phyloP scores from a whole-genome alignment of 495 filamentous ascomycete species.

The Penicillium psychrofluorescens region DNA sequence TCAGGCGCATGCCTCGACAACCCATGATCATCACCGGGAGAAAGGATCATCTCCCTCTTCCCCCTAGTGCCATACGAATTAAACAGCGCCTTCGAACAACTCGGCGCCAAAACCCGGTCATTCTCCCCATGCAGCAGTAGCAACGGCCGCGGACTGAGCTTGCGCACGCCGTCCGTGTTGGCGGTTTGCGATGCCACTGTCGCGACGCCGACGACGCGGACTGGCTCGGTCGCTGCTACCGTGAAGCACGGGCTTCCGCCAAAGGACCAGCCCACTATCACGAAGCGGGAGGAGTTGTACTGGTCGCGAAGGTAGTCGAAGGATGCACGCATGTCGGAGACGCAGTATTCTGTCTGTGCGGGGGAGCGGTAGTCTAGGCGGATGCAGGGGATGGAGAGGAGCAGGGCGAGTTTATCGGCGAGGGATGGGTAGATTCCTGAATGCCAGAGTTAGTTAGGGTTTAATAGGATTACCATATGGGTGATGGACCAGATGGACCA shows the following conservation, averaged over 20 bases:
- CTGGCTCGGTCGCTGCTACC: slow-evolving; percentile 21
- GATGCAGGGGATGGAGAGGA: slow-evolving; percentile 28
- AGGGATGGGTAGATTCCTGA: slow-evolving; percentile 32
- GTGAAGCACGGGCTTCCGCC: slow-evolving; percentile 33
- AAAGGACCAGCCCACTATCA: slow-evolving; percentile 41
- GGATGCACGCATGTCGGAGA: slow-evolving; percentile 26
- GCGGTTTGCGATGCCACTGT: slow-evolving; percentile 50
- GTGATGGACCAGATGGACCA: slow-evolving; percentile 26
- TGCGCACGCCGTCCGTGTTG: slow-evolving; percentile 77
- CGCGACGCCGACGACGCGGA: slow-evolving; percentile 26
- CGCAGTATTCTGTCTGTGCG: slow-evolving; percentile 23
- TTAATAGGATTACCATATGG: neutral
- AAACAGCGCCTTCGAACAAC: slow-evolving; percentile 30
- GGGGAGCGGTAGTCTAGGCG: slow-evolving; percentile 37
- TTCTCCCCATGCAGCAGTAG: slow-evolving; percentile 32
- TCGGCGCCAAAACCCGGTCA: slow-evolving; percentile 21
- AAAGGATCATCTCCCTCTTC: slow-evolving; percentile 28
- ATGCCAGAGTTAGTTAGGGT: neutral
- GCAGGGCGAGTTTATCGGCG: slow-evolving; percentile 33
- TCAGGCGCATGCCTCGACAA: slow-evolving; percentile 22
- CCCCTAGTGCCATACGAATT: slow-evolving; percentile 24
- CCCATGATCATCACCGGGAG: slow-evolving; percentile 36
- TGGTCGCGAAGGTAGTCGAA: slow-evolving; percentile 28
- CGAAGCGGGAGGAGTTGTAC: slow-evolving; percentile 26
- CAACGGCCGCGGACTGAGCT: slow-evolving; percentile 38